phyloP scores from a whole-genome alignment of 2,329 filamentous ascomycete species.

The Cyphellophora attinorum region DNA sequence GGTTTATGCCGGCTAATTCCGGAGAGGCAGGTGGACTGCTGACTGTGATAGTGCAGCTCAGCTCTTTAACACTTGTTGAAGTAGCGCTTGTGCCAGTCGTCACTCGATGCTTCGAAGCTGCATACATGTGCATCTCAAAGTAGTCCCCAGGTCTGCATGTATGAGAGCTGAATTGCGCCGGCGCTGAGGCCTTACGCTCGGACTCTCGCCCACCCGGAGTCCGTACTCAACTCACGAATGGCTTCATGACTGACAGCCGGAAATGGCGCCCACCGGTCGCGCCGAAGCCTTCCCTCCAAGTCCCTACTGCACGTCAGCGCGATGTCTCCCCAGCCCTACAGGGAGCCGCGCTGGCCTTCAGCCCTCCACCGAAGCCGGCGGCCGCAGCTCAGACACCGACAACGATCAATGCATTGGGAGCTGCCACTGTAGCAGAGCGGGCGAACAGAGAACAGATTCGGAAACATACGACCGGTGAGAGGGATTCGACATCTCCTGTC shows the following conservation, averaged over 20 bases:
- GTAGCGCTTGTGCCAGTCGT: no score
- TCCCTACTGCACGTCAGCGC: conserved; percentile 5
- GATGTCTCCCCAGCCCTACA: conserved; percentile 12
- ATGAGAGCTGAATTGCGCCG: no score
- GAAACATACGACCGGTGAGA: background rate
- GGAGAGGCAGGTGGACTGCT: no score
- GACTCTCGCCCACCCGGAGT: no score
- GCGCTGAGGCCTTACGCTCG: no score
- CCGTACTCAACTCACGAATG: no score
- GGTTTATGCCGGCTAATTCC: no score
- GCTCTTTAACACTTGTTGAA: no score
- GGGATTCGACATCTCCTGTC: background rate
- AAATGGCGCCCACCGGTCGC: conserved; percentile 18
- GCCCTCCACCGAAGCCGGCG: conserved; percentile 8
- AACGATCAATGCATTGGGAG: background rate
- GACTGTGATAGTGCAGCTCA: no score
- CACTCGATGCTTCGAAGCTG: no score
- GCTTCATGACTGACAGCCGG: conserved; percentile 18
- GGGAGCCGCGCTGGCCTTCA: conserved; percentile 16
- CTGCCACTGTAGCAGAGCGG: background rate
- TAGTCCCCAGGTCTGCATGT: no score
- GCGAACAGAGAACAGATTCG: background rate
- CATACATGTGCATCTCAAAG: no score
- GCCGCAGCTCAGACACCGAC: background rate
- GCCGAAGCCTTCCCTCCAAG: conserved; percentile 17